Percentiles rank a stretch among this genome's conserved stretches.
Conservation (phyloP, 2,329 filamentous ascomycete species). For the Penicillium sp. region DNA sequence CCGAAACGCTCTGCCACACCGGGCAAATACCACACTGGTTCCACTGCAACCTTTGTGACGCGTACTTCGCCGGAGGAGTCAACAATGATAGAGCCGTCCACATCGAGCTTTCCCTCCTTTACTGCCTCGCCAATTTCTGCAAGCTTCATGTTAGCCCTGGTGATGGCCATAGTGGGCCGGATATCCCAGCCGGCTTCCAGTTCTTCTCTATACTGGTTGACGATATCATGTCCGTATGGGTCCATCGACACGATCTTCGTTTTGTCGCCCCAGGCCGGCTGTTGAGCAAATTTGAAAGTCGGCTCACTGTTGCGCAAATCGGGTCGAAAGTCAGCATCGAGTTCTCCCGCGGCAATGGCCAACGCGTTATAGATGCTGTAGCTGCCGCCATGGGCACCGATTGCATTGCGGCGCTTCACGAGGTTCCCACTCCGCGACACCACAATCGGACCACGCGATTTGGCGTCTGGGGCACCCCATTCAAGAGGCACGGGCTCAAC, state of each 20-base stretch:
- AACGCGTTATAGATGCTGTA: slow-evolving; percentile 96
- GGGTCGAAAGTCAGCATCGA: slow-evolving; percentile 74
- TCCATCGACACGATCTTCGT: slow-evolving; percentile 99
- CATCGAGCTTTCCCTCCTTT: slow-evolving; percentile 65
- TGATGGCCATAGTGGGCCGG: slow-evolving; percentile 85
- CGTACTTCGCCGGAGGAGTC: slow-evolving; percentile 81
- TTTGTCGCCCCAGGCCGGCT: slow-evolving; percentile 80
- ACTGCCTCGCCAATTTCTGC: slow-evolving; percentile 91
- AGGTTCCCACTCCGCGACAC: slow-evolving; percentile 52
- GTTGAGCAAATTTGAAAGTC: slow-evolving; percentile 81
- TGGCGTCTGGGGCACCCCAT: slow-evolving; percentile 76
- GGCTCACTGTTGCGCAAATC: slow-evolving; percentile 85
- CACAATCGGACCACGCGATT: slow-evolving; percentile 76
- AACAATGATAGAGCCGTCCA: slow-evolving; percentile 85
- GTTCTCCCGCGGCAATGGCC: slow-evolving; percentile 84
- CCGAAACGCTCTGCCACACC: slow-evolving; percentile 89
- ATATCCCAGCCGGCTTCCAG: slow-evolving; percentile 71
- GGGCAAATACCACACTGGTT: slow-evolving; percentile 85
- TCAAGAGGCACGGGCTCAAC: slow-evolving; percentile 85
- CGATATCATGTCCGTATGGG: slow-evolving; percentile 82
- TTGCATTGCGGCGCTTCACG: slow-evolving; percentile 47
- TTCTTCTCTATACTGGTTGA: slow-evolving; percentile 70
- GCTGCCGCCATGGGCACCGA: slow-evolving; percentile 76
- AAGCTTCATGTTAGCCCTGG: slow-evolving; percentile 92
- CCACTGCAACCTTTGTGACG: slow-evolving; percentile 94